Base-by-base conservation (phyloP, 1,284 basidiomycete species). In the Schizophyllum amplum region DNA sequence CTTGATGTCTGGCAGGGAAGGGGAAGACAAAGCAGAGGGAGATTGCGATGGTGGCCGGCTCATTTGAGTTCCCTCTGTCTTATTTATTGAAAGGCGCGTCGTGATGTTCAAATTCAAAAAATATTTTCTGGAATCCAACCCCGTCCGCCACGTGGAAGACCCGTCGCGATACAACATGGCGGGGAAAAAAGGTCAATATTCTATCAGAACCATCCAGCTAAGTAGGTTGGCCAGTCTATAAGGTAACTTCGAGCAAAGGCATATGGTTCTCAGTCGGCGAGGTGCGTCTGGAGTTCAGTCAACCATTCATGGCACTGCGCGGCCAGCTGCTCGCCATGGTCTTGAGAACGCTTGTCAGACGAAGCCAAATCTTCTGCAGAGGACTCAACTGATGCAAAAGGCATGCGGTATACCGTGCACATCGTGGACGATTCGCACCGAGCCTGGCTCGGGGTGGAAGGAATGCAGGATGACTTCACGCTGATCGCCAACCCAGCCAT, bases 401-500 rank as follows among this genome's bases (percentile, higher is more conserved):
- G 81, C 78, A 63, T 87, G 85, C 4, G 80, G 83, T 53, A 86
- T 73, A 42, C 72, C 75, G 6, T 65, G 62, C 11, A 66, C 64
- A 0, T 75, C 78, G 61, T 78, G 74, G 11, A 78, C 70, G 21
- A 83, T 65, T 57, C 68, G 48, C 33, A 42, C 33, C 11, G 33
- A 74, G 15, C 68, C 62, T 5, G 68, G 66, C 7, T 66, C 65
- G 15, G 61, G 59, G 11, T 75, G 63, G 58, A 82, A 68, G 4
- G 64, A 66, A 11, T 60, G 61, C 22, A 82, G 54, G 21, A 85
- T 68, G 0, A 59, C 52, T n/a, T 72, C 66, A 61, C 71, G 75
- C 49, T 82, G 71, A 47, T 75, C 66, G 9, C 80, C 81, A 53
- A 87, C 81, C 84, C 84, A 87, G 55, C 75, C 73, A 64, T 86